Evolutionary conservation across 2,329 filamentous ascomycete genomes (phyloP), one percentile per base, ranked within the genome.

Genomic region (Mycocentrospora acerina): DNA sequence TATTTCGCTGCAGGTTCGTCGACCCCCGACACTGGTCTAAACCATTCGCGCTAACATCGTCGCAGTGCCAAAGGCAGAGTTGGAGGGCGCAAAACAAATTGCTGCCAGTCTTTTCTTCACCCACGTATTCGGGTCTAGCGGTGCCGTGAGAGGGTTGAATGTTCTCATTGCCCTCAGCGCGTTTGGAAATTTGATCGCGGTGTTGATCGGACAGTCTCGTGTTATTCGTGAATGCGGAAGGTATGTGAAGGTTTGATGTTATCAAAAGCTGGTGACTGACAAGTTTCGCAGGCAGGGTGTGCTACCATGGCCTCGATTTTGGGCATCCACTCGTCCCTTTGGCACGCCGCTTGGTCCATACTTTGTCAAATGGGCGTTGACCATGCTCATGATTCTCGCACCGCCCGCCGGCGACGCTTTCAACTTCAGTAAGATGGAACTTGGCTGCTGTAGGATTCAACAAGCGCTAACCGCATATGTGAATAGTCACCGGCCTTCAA

Each of bases 391-490:
- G 76, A 82, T 83, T 24, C 55, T 80, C 0, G 79, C 76, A 0
- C 76, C 78, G 0, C 79, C 80, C 0, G 76, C 79, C 0, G 80
- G 81, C 0, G 81, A 84, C 54, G 81, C 81, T 0, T 84, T 83
- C 58, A 76, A 77, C 43, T 83, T 82, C 50, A 69, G n/a, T n/a
- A n/a, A n/a, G 76, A n/a, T n/a, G n/a, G n/a, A n/a, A n/a, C n/a
- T n/a, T n/a, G n/a, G n/a, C n/a, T n/a, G n/a, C n/a, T n/a, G n/a
- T n/a, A n/a, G n/a, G n/a, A n/a, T n/a, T n/a, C n/a, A n/a, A n/a
- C n/a, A n/a, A n/a, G n/a, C n/a, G n/a, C n/a, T n/a, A n/a, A n/a
- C n/a, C n/a, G n/a, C n/a, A n/a, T n/a, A n/a, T n/a, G n/a, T n/a
- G n/a, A n/a, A n/a, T n/a, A n/a, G n/a, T 83, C 17, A 75, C 81